Evolutionary conservation across 2,329 filamentous ascomycete species (phyloP).

Genomic region (Cordyceps militaris): DNA sequence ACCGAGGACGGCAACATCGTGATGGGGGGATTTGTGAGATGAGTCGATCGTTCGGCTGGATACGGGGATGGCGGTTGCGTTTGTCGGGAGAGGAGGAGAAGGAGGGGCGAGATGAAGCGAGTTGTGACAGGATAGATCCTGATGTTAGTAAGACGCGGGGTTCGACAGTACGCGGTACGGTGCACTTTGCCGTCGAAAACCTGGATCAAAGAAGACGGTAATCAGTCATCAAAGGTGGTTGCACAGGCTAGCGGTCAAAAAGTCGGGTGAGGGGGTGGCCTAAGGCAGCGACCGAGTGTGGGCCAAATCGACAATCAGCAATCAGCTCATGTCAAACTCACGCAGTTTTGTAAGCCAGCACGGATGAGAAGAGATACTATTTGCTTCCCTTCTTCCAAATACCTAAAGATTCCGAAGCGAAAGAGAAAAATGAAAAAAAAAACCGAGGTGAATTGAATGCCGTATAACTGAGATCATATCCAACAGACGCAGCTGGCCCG

Average conservation of each 20-base stretch:
- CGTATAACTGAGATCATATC: too few relatives aligned
- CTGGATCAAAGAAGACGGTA: neutral
- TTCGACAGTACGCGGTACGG: neutral
- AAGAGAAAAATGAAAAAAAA: too few relatives aligned
- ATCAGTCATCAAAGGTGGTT: conserved; percentile 6
- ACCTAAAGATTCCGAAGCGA: too few relatives aligned
- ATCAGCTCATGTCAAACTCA: neutral
- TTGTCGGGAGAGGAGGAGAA: neutral
- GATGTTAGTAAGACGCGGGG: conserved; percentile 5
- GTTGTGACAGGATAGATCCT: conserved; percentile 11
- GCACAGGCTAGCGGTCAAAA: conserved; percentile 7
- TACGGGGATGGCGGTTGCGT: conserved; percentile 3
- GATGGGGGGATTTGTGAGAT: too few relatives aligned
- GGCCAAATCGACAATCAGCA: neutral
- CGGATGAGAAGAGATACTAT: too few relatives aligned
- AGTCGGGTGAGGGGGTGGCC: conserved; percentile 13
- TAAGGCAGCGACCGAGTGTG: conserved; percentile 8
- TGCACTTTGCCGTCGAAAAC: neutral
- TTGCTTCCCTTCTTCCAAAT: too few relatives aligned
- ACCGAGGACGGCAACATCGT: conserved; percentile 50
- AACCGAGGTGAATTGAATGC: too few relatives aligned
- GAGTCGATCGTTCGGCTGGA: conserved; percentile 10
- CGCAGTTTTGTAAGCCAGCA: too few relatives aligned
- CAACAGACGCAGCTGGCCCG: too few relatives aligned
- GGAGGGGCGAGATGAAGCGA: neutral